phyloP scores from a whole-genome alignment of 192 early-diverging fungal genomes.

The Podila clonocystis region DNA sequence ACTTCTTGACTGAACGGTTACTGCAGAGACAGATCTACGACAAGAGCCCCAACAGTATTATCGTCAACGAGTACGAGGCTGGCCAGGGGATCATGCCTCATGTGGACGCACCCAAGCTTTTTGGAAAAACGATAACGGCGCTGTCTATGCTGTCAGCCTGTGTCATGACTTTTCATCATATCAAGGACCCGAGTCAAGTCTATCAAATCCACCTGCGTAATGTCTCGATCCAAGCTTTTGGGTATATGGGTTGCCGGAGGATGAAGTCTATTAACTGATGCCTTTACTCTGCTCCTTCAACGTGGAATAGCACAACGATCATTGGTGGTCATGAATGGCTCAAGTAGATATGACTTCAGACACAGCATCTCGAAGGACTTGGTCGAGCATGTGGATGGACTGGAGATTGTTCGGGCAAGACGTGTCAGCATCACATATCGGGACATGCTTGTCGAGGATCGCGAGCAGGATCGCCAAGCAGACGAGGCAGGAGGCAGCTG shows the following conservation, averaged over 20 bases:
- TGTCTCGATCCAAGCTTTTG: too few relatives aligned
- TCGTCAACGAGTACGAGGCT: constrained; percentile 73
- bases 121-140: constrained; percentile 69
- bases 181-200: constrained; percentile 24
- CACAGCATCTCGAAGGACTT: constrained; percentile 75
- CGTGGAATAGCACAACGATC: constrained; percentile 62
- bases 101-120: constrained; percentile 63
- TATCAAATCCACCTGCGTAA: constrained; percentile 54
- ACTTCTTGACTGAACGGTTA: constrained; percentile 57
- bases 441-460: constrained; percentile 27
- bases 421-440: constrained; percentile 71
- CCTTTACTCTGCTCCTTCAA: not conserved
- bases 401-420: constrained; percentile 61
- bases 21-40: constrained; percentile 50
- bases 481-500: not conserved
- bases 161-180: constrained; percentile 69
- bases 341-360: constrained; percentile 66
- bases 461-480: not conserved
- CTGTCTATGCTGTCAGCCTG: constrained; percentile 72
- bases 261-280: not conserved
- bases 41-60: constrained; percentile 59
- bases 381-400: constrained; percentile 52
- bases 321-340: constrained; percentile 62
- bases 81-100: constrained; percentile 71
- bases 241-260: not conserved